These are phyloP conservation scores for Didymella pomorum DNA, from an alignment of 2,329 filamentous ascomycete genomes.

Conservation along the genomic window DNA sequence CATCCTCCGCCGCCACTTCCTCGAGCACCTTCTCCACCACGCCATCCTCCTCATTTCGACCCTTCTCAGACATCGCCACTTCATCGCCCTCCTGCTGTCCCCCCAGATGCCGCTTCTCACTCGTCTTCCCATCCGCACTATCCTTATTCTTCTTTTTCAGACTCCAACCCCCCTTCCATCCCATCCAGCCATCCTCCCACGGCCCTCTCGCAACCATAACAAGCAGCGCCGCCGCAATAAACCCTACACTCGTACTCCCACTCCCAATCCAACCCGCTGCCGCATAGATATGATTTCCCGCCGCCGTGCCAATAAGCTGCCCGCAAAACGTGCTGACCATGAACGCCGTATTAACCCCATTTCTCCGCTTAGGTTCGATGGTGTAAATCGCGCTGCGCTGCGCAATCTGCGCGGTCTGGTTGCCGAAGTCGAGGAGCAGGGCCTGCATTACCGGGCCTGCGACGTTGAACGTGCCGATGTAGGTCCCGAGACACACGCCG, in stretches of 20 bases:
- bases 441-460: conserved; percentile 78
- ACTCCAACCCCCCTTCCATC: conserved; percentile 67
- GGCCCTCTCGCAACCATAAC: conserved; percentile 61
- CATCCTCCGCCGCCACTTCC: conserved; percentile 44
- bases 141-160: conserved; percentile 54
- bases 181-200: conserved; percentile 65
- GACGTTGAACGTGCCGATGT: conserved; percentile 69
- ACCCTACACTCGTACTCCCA: conserved; percentile 65
- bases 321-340: conserved; percentile 80
- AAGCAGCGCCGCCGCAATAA: conserved; percentile 59
- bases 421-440: conserved; percentile 73
- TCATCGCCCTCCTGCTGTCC: conserved; percentile 23
- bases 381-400: conserved; percentile 75
- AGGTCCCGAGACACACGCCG: conserved; percentile 73
- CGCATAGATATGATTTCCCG: conserved; percentile 64
- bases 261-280: conserved; percentile 64
- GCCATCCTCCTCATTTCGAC: conserved; percentile 31
- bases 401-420: conserved; percentile 76
- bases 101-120: conserved; percentile 27
- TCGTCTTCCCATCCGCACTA: conserved; percentile 52
- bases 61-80: conserved; percentile 22
- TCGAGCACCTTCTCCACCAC: conserved; percentile 32
- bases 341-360: conserved; percentile 81
- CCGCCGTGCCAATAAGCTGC: conserved; percentile 71
- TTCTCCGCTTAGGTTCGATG: conserved; percentile 74